phyloP scores from a whole-genome alignment of 768 basidiomycete species.

The Tephrocybe sp. region DNA sequence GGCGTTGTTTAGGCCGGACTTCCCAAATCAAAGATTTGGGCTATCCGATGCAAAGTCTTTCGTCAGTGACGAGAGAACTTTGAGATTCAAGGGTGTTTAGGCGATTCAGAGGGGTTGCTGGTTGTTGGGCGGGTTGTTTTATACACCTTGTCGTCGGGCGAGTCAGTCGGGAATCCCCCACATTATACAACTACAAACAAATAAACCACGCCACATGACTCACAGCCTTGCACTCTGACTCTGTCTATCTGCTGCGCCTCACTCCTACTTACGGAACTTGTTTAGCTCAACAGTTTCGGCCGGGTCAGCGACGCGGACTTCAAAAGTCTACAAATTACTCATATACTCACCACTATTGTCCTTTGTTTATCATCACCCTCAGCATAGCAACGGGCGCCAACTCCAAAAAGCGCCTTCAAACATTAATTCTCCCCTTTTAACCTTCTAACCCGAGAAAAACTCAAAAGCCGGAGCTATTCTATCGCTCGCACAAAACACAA shows the following conservation, averaged over 20 bases:
- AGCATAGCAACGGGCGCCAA: too few relatives aligned
- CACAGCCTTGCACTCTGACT: constrained; percentile 17
- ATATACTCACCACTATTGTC: too few relatives aligned
- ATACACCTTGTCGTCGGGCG: constrained; percentile 16
- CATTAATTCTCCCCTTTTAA: too few relatives aligned
- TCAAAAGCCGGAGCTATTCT: too few relatives aligned
- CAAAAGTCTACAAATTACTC: too few relatives aligned
- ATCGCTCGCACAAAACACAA: not conserved
- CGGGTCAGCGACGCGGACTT: too few relatives aligned
- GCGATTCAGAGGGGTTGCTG: not conserved
- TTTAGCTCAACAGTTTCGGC: too few relatives aligned
- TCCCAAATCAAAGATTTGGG: constrained; percentile 41
- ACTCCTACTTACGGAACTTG: too few relatives aligned
- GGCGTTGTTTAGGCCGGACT: constrained; percentile 29
- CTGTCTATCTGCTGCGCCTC: not conserved
- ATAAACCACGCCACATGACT: constrained; percentile 22
- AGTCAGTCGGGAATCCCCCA: constrained; percentile 19
- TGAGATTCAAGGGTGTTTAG: not conserved
- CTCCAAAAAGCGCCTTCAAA: too few relatives aligned
- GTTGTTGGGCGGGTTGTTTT: constrained; percentile 7
- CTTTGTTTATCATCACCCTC: too few relatives aligned
- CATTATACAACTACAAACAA: constrained; percentile 19
- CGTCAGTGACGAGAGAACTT: constrained; percentile 26
- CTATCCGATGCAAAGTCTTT: constrained; percentile 40
- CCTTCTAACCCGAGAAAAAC: too few relatives aligned